Base-by-base conservation (phyloP, 331 rosid species). In the Telfairia occidentalis region DNA sequence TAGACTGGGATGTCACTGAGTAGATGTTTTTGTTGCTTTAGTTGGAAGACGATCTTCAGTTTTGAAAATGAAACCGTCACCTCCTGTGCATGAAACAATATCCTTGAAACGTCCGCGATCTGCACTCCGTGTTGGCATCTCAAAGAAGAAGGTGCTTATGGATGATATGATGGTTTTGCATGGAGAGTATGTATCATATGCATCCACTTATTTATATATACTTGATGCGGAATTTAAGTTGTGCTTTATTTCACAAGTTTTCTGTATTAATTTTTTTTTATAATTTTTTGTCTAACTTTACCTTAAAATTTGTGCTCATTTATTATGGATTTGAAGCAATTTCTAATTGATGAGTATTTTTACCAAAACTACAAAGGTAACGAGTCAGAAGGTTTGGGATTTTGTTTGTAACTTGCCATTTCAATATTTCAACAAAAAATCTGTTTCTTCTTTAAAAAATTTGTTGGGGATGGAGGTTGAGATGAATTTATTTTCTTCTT, bases 151-250 rank as follows among this genome's bases (percentile, higher is more conserved):
- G 91, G 97, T 96, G 81, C 91, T 86, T 67, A 84, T 90, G 92
- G 99, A 96, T 83, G 97, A 90, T 76, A 83, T 83, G 77, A 96
- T 96, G 99, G 97, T 96, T 83, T 83, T 96, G 86, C 93, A 96
- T 77, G 99, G 99, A 87, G 99, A 96, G 99, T 96, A 92, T 81
- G 99, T 92, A 77, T 69, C 73, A 13, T 59, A 78, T 78, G 75
- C 53, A 26, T 34, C 80, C 76, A 67, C 71, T 71, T 21, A 7
- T 76, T 59, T 29, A 37, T 75, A 4, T 3, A 55, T n/a, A 5
- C 71, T 34, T 30, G 65, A 53, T 54, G 28, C 3, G 18, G 34
- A 52, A 34, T 70, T 24, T 16, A 46, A 26, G 75, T 28, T 70
- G 16, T 43, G 16, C 75, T 70, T 46, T 43, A 43, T 46, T 43